A percentile compares a stretch with the other conserved stretches of the same genome.
These are phyloP conservation scores for Aspergillus leporis DNA, from an alignment of 495 filamentous ascomycete genomes.

Conservation along the genomic window DNA sequence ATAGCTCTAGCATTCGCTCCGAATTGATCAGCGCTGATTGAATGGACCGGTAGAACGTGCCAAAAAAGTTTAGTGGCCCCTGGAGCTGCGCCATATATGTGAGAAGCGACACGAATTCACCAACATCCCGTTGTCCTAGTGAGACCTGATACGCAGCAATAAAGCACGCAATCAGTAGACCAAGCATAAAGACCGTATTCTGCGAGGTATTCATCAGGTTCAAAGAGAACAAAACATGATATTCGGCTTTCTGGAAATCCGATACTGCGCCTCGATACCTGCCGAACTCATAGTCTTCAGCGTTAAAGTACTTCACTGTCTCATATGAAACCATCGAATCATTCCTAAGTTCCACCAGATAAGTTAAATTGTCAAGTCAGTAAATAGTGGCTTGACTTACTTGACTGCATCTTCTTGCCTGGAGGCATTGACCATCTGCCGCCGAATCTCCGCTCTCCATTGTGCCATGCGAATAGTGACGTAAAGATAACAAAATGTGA, in stretches of 20 bases:
- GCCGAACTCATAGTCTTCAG: conserved; percentile 88
- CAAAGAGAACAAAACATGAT: conserved; percentile 82
- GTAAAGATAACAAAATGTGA: conserved; percentile 96
- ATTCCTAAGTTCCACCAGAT: conserved; percentile 52
- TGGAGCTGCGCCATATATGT: conserved; percentile 93
- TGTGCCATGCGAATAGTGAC: conserved; percentile 94
- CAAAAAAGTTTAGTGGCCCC: conserved; percentile 94
- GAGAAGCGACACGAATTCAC: conserved; percentile 77
- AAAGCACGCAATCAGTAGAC: conserved; percentile 80
- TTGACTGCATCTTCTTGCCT: conserved; percentile 96
- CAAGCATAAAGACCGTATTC: conserved; percentile 90
- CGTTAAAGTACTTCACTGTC: conserved; percentile 99
- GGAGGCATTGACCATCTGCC: conserved; percentile 91
- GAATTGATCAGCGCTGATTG: conserved; percentile 97
- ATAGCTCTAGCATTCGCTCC: conserved; percentile 90
- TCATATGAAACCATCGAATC: conserved; percentile 98
- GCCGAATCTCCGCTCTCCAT: conserved; percentile 84
- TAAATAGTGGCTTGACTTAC: conserved; percentile 23
- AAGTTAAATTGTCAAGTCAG: conserved; percentile 44
- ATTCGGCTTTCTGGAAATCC: conserved; percentile 83
- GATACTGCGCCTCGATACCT: conserved; percentile 78
- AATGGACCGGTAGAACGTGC: conserved; percentile 94
- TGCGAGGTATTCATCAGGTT: conserved; percentile 93
- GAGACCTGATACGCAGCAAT: conserved; percentile 88
- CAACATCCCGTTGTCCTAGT: conserved; percentile 65